Evolutionary conservation across 495 filamentous ascomycete genomes (phyloP).

Genomic region (Xanthoparmelia taractica): DNA sequence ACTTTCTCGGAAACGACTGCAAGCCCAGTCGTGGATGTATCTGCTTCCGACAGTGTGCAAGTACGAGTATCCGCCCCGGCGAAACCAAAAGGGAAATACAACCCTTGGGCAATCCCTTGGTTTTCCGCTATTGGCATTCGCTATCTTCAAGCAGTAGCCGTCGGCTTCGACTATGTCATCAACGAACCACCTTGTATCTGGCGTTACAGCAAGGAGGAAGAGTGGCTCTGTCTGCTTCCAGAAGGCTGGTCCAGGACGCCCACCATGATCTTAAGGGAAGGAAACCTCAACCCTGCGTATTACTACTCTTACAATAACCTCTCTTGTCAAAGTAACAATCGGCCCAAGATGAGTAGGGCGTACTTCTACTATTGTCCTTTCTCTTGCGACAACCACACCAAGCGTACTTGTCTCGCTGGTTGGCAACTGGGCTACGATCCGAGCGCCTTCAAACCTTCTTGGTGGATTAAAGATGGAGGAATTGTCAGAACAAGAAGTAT

Average conservation of each 20-base stretch:
- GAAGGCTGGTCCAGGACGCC: background rate
- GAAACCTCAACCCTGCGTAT: background rate
- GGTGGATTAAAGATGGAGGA: too few relatives aligned
- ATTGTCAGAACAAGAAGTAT: too few relatives aligned
- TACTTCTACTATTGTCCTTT: too few relatives aligned
- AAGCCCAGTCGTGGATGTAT: too few relatives aligned
- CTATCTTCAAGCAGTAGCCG: background rate
- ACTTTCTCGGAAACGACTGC: too few relatives aligned
- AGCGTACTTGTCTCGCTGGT: too few relatives aligned
- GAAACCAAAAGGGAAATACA: background rate
- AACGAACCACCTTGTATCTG: conserved; percentile 2
- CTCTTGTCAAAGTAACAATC: background rate
- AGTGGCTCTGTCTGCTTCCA: background rate
- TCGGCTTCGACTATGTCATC: background rate
- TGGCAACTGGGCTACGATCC: too few relatives aligned
- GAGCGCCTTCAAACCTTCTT: too few relatives aligned
- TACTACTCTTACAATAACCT: conserved; percentile 1
- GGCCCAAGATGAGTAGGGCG: too few relatives aligned
- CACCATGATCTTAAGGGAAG: background rate
- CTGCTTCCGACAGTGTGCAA: too few relatives aligned
- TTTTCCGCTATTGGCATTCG: background rate
- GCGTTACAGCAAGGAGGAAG: background rate
- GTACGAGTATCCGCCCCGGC: background rate
- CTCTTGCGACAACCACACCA: too few relatives aligned
- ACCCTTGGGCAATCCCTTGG: background rate